Percentiles rank a stretch among this genome's conserved stretches.
Conservation (phyloP, 345 rosid species). For the Combretum micranthum region DNA sequence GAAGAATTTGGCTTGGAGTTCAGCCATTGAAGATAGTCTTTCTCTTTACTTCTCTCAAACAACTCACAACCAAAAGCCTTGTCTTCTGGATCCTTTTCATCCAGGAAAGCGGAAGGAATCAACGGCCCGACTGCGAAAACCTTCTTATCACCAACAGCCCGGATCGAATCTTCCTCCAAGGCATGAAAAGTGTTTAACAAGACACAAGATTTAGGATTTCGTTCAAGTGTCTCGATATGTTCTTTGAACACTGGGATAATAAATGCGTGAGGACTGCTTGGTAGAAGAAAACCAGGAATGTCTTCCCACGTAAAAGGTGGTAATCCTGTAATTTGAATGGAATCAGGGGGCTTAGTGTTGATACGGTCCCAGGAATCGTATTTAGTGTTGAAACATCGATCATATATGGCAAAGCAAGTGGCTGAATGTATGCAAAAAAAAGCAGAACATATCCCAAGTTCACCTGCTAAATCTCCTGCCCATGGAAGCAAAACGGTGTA, state of each 20-base stretch:
- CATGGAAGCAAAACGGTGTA: constrained; percentile 46
- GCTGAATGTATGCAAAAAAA: constrained; percentile 65
- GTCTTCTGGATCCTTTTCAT: constrained; percentile 15
- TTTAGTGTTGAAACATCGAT: constrained; percentile 40
- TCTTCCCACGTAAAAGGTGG: constrained; percentile 26
- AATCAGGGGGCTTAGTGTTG: constrained; percentile 6
- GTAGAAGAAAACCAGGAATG: constrained; percentile 29
- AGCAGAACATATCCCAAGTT: constrained; percentile 21
- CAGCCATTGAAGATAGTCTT: constrained; percentile 27
- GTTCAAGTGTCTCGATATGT: constrained; percentile 24
- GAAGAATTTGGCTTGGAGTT: constrained; percentile 27
- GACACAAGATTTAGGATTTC: constrained; percentile 28
- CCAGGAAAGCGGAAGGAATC: constrained; percentile 27
- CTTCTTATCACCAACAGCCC: constrained; percentile 13
- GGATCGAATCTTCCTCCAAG: constrained; percentile 42
- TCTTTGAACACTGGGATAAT: constrained; percentile 5
- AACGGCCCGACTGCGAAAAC: constrained; percentile 44
- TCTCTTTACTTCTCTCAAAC: constrained; percentile 9
- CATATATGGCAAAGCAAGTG: constrained; percentile 42
- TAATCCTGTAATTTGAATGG: constrained; percentile 36
- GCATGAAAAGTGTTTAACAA: constrained; percentile 56
- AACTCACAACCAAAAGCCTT: constrained; percentile 26
- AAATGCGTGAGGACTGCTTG: too few relatives aligned
- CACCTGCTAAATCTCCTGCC: constrained; percentile 44
- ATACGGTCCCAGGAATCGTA: constrained; percentile 8